Evolutionary conservation across 108 stramenopile species (phyloP), one percentile per base, ranked within the genome.

Genomic region (Nannochloropsis oceanica): DNA sequence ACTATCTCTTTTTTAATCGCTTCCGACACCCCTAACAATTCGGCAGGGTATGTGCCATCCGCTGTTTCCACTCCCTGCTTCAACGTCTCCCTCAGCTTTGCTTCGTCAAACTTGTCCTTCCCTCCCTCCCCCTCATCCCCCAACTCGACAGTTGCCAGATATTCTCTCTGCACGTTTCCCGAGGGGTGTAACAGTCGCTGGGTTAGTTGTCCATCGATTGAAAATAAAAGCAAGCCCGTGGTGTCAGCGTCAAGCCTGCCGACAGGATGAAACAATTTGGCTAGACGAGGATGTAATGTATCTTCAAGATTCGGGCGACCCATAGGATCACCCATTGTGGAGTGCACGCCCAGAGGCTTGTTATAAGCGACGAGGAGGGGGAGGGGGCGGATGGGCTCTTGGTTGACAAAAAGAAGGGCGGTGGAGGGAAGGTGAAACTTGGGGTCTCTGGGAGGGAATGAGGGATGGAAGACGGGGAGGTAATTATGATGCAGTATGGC

Each of bases 211-310:
- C 90, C 90, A n/a, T 90, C 84, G 44, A 86, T 82, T 25, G 88
- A 86, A 27, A 90, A 87, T 42, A 90, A 80, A 27, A 90, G 44
- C 80, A 90, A 84, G 42, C 90, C 90, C 43, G 88, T 88, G 13
- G 86, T 84, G 85, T 90, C 90, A 14, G 85, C 89, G 42, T 90
- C 90, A n/a, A 90, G 84, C 25, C 90, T 89, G 8, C 90, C 90
- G 13, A 89, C 89, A 0, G 89, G 89, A 79, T 89, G 89, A 13
- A 25, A 27, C 20, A 79, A 11, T 18, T 25, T 44, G 80, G 24
- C 27, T 13, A 80, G 27, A 25, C 27, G 81, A 18, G 27, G 81
- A 34, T 5, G 27, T 18, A 81, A 25, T 2, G 25, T 25, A 34
- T 81, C 81, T 81, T 81, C 81, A 20, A 81, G 59, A 73, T 73